Percentiles rank a stretch among this genome's conserved stretches.
Evolutionary conservation across 192 early-diverging fungal species (phyloP).

Genomic region (Spinellus fusiger): DNA sequence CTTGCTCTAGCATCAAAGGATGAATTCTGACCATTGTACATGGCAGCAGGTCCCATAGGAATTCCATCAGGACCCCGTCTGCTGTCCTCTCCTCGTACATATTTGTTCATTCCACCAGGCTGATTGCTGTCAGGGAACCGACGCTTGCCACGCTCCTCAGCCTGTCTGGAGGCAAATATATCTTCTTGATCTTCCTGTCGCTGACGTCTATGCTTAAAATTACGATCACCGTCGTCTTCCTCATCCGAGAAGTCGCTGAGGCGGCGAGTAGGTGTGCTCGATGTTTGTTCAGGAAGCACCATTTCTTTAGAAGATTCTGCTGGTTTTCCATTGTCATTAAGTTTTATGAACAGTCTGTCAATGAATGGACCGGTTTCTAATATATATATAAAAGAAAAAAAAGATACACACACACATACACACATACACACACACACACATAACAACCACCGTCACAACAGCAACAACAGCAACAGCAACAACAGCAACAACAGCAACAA

Average conservation of each 20-base stretch:
- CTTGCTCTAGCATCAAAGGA: neutral
- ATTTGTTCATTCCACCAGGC: conserved; percentile 15
- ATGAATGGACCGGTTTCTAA: conserved; percentile 69
- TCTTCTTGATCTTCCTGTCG: conserved; percentile 34
- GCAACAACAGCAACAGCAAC: too few relatives aligned
- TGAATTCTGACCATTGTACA: conserved; percentile 15
- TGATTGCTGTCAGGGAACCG: conserved; percentile 17
- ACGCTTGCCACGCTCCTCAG: conserved; percentile 18
- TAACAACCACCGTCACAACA: too few relatives aligned
- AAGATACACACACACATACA: neutral
- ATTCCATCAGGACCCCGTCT: conserved; percentile 12
- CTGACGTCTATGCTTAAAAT: conserved; percentile 62
- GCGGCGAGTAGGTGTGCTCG: conserved; percentile 24
- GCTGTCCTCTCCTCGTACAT: conserved; percentile 15
- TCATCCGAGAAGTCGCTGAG: conserved; percentile 47
- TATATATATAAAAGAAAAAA: neutral
- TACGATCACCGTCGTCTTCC: conserved; percentile 60
- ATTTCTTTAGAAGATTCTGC: conserved; percentile 17
- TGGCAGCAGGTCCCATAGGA: conserved; percentile 22
- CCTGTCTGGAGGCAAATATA: conserved; percentile 2
- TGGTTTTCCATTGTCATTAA: conserved; percentile 27
- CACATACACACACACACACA: too few relatives aligned
- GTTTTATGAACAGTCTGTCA: conserved; percentile 45
- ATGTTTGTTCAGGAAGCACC: neutral
- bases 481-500: too few relatives aligned